Evolutionary conservation across 1,284 basidiomycete species (phyloP).

Genomic region (Meira nashicola): DNA sequence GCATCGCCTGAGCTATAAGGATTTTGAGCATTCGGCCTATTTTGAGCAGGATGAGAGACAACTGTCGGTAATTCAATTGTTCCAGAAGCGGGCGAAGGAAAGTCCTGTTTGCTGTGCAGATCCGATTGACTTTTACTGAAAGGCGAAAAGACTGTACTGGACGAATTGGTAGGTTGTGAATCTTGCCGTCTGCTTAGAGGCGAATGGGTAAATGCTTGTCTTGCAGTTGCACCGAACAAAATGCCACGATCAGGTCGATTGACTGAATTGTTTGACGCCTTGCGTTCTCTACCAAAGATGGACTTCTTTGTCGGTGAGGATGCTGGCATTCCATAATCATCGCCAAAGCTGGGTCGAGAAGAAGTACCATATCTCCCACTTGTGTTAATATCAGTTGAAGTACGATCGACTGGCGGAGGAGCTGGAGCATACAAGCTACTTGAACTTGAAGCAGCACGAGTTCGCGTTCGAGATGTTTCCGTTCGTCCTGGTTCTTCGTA

Average conservation of each 20-base stretch:
- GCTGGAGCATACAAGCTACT: background rate
- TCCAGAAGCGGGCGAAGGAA: conserved; percentile 8
- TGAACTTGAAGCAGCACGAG: background rate
- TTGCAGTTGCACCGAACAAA: background rate
- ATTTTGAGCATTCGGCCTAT: conserved; percentile 5
- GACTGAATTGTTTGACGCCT: conserved; percentile 8
- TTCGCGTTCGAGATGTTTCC: too few relatives aligned
- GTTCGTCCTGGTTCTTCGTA: conserved; percentile 3
- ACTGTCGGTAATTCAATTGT: conserved; percentile 23
- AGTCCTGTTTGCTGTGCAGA: conserved; percentile 23
- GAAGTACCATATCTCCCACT: background rate
- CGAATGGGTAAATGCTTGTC: background rate
- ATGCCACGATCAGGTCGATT: background rate
- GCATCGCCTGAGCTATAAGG: conserved; percentile 21
- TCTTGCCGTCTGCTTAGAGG: background rate
- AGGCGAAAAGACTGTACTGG: conserved; percentile 8
- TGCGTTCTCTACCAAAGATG: conserved; percentile 28
- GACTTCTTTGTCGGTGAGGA: conserved; percentile 36
- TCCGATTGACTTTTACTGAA: conserved; percentile 41
- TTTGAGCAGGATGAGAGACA: background rate
- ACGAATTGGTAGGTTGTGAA: too few relatives aligned
- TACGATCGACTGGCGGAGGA: background rate
- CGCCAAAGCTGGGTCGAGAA: conserved; percentile 8
- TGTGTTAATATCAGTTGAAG: background rate
- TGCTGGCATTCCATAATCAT: conserved; percentile 20